Percentiles rank a stretch among this genome's conserved stretches.
Conservation (phyloP, 1,284 basidiomycete genomes). For the Uromyces viciae-fabae region DNA sequence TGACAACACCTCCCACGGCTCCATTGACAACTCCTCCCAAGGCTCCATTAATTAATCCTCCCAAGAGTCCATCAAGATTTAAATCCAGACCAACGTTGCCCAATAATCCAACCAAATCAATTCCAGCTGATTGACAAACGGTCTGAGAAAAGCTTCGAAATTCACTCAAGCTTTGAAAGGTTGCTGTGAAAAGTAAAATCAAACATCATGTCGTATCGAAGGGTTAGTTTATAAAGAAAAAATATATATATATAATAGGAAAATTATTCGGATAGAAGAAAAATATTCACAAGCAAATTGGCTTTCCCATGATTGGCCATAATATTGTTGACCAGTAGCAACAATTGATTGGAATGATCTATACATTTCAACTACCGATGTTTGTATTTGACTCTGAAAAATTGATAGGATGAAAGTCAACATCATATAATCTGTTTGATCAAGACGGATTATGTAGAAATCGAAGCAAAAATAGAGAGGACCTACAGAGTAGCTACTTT, state of each 20-base stretch:
- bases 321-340: neutral
- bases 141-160: slow-evolving; percentile 14
- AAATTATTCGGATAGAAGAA: neutral
- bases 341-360: neutral
- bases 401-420: neutral
- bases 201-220: too few species aligned
- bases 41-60: neutral
- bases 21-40: too few species aligned
- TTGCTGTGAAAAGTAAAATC: neutral
- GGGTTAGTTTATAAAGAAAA: too few species aligned
- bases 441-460: too few species aligned
- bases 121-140: neutral
- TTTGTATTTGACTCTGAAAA: neutral
- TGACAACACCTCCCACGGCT: too few species aligned
- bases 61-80: neutral
- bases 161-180: neutral
- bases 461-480: neutral
- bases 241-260: too few species aligned
- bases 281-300: neutral
- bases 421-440: neutral
- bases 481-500: neutral
- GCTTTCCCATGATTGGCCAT: neutral
- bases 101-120: neutral
- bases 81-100: neutral
- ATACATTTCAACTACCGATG: neutral